These are phyloP conservation scores for Holtermanniella nyarrowii DNA, from an alignment of 768 basidiomycete genomes.

Conservation along the genomic window DNA sequence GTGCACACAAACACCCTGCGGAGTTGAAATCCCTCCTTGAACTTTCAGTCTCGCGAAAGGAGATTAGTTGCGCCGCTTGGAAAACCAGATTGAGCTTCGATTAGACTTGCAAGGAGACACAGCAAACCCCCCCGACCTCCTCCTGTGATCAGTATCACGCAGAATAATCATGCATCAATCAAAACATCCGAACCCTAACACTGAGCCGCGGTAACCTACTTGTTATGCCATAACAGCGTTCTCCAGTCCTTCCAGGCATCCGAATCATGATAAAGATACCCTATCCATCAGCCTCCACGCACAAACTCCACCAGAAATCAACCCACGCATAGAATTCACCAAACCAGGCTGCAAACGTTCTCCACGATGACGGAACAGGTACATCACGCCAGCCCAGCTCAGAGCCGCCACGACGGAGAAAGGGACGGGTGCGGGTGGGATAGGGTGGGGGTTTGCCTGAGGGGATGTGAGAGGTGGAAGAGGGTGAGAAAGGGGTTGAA, in stretches of 20 bases:
- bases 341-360: conserved; percentile 93
- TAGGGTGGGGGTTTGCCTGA: conserved; percentile 45
- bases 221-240: conserved; percentile 88
- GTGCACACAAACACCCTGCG: too few species aligned
- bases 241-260: conserved; percentile 70
- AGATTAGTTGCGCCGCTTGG: too few species aligned
- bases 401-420: conserved; percentile 81
- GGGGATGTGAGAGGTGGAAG: conserved; percentile 39
- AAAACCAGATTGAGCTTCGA: too few species aligned
- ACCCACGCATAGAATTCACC: conserved; percentile 77
- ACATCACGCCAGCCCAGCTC: conserved; percentile 95
- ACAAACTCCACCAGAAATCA: background rate
- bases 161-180: too few species aligned
- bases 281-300: conserved; percentile 9
- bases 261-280: conserved; percentile 85
- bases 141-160: too few species aligned
- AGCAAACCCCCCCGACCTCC: too few species aligned
- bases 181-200: too few species aligned
- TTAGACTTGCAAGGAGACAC: too few species aligned
- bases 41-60: too few species aligned
- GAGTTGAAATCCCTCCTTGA: too few species aligned
- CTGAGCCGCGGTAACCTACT: conserved; percentile 45
- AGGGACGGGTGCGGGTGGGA: conserved; percentile 72
- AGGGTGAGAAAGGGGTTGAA: conserved; percentile 28
- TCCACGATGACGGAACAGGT: conserved; percentile 73